Conservation (phyloP, 441 rosid species). For the Populus hybrid region DNA sequence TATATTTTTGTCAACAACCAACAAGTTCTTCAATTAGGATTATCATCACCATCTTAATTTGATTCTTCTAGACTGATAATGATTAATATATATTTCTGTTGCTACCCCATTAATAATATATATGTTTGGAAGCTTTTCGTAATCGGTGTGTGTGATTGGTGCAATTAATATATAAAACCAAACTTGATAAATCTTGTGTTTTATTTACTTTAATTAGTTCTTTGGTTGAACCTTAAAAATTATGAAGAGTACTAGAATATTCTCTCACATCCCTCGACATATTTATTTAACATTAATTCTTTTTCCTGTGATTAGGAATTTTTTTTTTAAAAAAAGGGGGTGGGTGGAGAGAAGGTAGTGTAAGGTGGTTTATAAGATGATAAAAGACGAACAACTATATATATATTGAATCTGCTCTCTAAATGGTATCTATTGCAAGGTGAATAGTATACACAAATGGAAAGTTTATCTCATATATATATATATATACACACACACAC, state of each 20-base stretch:
- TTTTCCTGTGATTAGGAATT: background rate
- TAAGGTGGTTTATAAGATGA: background rate
- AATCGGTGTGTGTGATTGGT: background rate
- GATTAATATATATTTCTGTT: no score
- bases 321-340: background rate
- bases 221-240: background rate
- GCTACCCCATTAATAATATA: background rate
- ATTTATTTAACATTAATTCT: background rate
- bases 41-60: constrained; percentile 11
- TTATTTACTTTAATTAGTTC: no score
- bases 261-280: background rate
- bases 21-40: constrained; percentile 19
- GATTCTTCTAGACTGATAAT: constrained; percentile 5
- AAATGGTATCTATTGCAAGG: background rate
- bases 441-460: background rate
- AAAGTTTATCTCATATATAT: background rate
- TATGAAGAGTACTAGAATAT: background rate
- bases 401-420: background rate
- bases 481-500: no score
- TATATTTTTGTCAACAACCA: constrained; percentile 30
- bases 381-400: background rate
- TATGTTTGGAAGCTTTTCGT: background rate
- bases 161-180: background rate
- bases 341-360: background rate
- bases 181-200: background rate